phyloP scores from a whole-genome alignment of 768 basidiomycete species.

The Botryobasidium botryosum region DNA sequence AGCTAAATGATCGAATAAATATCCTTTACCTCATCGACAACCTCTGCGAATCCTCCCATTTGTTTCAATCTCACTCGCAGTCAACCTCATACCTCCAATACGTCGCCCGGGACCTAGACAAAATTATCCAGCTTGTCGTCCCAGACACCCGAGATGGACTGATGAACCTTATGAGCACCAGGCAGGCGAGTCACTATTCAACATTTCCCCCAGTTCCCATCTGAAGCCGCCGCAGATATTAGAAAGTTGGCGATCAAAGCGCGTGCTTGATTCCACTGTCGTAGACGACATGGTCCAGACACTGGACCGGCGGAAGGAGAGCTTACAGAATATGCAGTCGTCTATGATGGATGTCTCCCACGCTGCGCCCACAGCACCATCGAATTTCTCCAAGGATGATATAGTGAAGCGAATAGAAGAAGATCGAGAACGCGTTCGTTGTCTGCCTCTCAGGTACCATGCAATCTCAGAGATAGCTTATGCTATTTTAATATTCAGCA shows the following conservation, averaged over 20 bases:
- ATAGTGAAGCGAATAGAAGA: conserved; percentile 80
- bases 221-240: conserved; percentile 44
- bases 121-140: conserved; percentile 73
- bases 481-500: conserved; percentile 25
- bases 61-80: conserved; percentile 19
- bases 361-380: conserved; percentile 8
- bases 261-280: conserved; percentile 61
- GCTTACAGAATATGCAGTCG: conserved; percentile 3
- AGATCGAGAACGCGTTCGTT: conserved; percentile 53
- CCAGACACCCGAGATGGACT: conserved; percentile 77
- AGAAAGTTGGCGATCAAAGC: conserved; percentile 79
- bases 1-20: conserved; percentile 84
- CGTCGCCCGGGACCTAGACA: conserved; percentile 56
- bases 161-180: conserved; percentile 73
- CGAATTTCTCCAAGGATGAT: conserved; percentile 40
- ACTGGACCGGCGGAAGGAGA: conserved; percentile 32
- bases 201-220: no score
- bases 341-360: background rate
- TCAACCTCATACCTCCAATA: conserved; percentile 43
- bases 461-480: conserved; percentile 2
- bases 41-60: conserved; percentile 60
- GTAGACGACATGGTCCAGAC: conserved; percentile 50
- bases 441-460: background rate
- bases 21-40: conserved; percentile 83
- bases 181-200: conserved; percentile 28